Base-by-base conservation (phyloP, 2,329 filamentous ascomycete species). In the Daldinia sp. region DNA sequence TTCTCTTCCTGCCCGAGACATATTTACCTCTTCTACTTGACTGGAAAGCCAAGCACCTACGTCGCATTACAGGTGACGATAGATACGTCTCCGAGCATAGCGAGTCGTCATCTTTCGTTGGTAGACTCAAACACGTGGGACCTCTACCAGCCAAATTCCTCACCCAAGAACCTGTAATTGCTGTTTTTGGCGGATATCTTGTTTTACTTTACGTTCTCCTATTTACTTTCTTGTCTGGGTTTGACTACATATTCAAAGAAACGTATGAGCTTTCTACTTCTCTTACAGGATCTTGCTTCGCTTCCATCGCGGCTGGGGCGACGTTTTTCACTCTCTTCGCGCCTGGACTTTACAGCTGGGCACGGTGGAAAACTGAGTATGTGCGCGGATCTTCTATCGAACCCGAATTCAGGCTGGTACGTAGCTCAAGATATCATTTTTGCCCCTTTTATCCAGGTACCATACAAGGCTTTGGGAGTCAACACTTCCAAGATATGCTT, bases 1-100 rank as follows among this genome's bases (percentile, higher is more conserved):
- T 86, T 1, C 68, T 85, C 2, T 82, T 84, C 67, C 78, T 84
- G 5, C 85, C 84, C 1, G 85, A 87, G 74, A 87, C 84, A 0
- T 87, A 85, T 70, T 76, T 81, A 2, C 61, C 83, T 82, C 73
- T 82, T n/a, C 74, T 84, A 1, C 74, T 84, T 4, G 78, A 79
- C 30, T 84, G 81, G 82, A 83, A 83, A 73, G 82, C 81, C 1
- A 71, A 74, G 30, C 80, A 81, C 20, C 76, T 84, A 1, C 79
- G 82, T 2, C 72, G 73, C 1, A 57, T 81, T 3, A 83, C 82
- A 0, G 79, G 79, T 1, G 83, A 87, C 66, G 67, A 80, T 1
- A 80, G 84, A 1, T 88, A 84, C 73, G 77, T 79, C 35, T 82
- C 84, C 0, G 80, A 82, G 23, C 79, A 87, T 69, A 79, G 33